Base-by-base conservation (phyloP, 2,329 filamentous ascomycete genomes). In the Torrubiella hemipterigena region DNA sequence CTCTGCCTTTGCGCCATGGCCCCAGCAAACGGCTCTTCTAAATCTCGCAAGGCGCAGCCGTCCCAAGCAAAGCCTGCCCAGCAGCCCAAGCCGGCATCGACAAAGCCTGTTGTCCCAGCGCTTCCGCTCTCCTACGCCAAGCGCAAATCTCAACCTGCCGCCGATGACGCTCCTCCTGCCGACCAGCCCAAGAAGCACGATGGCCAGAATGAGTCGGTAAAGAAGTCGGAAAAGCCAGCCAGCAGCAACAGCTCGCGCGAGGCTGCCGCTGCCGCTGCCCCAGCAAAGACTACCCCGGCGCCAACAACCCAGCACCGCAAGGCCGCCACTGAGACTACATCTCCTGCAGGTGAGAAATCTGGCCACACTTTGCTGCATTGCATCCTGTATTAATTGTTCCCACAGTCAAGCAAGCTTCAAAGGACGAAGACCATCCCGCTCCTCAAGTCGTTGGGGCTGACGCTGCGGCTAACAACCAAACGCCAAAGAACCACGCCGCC, bases 81-180 rank as follows among this genome's bases (percentile, higher is more conserved):
- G 7, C 26, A 17, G 13, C 17, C 19, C 46, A 50, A 32, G 44
- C 40, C 35, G 38, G 46, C 35, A 28, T 31, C 32, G 27, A 37
- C 31, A 31, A 55, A 53, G 39, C 46, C 52, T 29, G 47, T 59
- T 24, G 44, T 54, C 34, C 56, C 57, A 36, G 57, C 49, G 33
- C 50, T 60, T 27, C 57, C 57, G 29, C 40, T 60, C 38, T 53
- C 53, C 13, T 49, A 56, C 38, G 46, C 54, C 30, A 60, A 56
- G 41, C 54, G 55, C 34, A 49, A 57, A 41, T 49, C 51, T 34
- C 50, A 52, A 22, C 43, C 50, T 9, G 42, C 50, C 15, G 46
- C 52, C 19, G 47, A 46, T 30, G 45, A 36, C 27, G 30, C 51
- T 33, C 38, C 47, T 17, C 41, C 41, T 34, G 33, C 41, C 16